Evolutionary conservation across 2,329 filamentous ascomycete species (phyloP).

Genomic region (Podosphaera aphanis): DNA sequence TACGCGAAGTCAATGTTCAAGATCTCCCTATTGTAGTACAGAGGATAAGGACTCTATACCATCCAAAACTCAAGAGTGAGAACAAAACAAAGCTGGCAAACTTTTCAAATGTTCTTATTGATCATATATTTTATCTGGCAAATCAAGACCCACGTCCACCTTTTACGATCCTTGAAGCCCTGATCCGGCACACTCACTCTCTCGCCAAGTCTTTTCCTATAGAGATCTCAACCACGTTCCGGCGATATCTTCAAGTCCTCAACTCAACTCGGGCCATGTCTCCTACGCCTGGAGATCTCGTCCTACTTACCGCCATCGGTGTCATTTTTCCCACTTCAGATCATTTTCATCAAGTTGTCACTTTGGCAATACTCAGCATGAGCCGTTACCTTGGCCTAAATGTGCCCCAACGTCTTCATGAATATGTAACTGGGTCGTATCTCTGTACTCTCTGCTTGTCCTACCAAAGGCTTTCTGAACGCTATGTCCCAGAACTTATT

Average conservation of each 20-base stretch:
- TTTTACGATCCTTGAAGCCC: constrained; percentile 48
- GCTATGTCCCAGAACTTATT: constrained; percentile 73
- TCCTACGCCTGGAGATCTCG: constrained; percentile 45
- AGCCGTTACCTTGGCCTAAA: constrained; percentile 62
- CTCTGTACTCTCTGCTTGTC: constrained; percentile 57
- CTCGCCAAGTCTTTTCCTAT: constrained; percentile 67
- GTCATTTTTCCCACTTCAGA: constrained; percentile 86
- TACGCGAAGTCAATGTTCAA: constrained; percentile 33
- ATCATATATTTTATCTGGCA: constrained; percentile 31
- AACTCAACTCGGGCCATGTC: constrained; percentile 24
- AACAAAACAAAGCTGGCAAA: constrained; percentile 64
- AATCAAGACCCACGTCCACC: constrained; percentile 23
- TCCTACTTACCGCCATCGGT: constrained; percentile 62
- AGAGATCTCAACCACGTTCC: constrained; percentile 55
- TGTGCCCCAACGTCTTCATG: constrained; percentile 36
- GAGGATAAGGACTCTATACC: constrained; percentile 75
- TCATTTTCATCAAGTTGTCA: constrained; percentile 88
- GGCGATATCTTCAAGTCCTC: constrained; percentile 42
- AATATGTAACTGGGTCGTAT: constrained; percentile 54
- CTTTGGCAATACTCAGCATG: constrained; percentile 71
- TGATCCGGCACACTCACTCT: constrained; percentile 81
- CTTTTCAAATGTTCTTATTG: constrained; percentile 42
- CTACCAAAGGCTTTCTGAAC: constrained; percentile 63
- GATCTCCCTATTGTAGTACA: constrained; percentile 63
- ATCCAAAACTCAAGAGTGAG: constrained; percentile 59